Evolutionary conservation across 2,329 filamentous ascomycete species (phyloP), one percentile per base, ranked within the genome.

Genomic region (Penicillium decumbens): DNA sequence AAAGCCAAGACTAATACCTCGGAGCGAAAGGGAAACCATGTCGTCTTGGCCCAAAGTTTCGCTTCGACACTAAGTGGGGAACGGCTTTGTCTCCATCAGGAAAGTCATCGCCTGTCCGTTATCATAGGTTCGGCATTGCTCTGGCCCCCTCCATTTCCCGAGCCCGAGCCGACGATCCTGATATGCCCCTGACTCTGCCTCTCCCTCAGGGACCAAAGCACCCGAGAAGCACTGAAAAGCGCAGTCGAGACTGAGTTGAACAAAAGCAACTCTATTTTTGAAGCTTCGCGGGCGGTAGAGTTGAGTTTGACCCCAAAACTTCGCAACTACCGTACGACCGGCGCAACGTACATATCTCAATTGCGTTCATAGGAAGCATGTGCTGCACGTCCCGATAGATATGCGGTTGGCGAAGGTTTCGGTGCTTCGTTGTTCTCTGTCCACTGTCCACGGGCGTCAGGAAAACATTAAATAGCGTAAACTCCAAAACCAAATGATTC

Each of bases 121-220:
- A 18, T 45, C 41, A 38, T 45, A 32, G 41, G 35, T 45, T 53
- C 35, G 33, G 27, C 29, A 40, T 39, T 20, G 20, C 38, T 50
- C 24, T 28, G 28, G 10, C 6, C 9, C 27, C 5, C 41, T 10
- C 46, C 44, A 53, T 50, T 50, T 25, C 37, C 4, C 6, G 15
- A 10, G 27, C 24, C 10, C 10, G 10, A 27, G 20, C 13, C 13
- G 53, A 44, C 40, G 50, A 53, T 53, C 50, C 13, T 53, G 47
- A 50, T 55, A 50, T 48, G 37, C 47, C 50, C 44, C 50, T 50
- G 42, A 48, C 10, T 18, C 15, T 25, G 10, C 7, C n/a, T 35
- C 12, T 10, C 10, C 6, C 10, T 15, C 24, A 0, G 1, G 33
- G 33, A 7, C 3, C 33, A 8, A 35, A 8, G 33, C 15, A 35